Evolutionary conservation across 1,284 basidiomycete species (phyloP).

Genomic region (Ustilago lituana): DNA sequence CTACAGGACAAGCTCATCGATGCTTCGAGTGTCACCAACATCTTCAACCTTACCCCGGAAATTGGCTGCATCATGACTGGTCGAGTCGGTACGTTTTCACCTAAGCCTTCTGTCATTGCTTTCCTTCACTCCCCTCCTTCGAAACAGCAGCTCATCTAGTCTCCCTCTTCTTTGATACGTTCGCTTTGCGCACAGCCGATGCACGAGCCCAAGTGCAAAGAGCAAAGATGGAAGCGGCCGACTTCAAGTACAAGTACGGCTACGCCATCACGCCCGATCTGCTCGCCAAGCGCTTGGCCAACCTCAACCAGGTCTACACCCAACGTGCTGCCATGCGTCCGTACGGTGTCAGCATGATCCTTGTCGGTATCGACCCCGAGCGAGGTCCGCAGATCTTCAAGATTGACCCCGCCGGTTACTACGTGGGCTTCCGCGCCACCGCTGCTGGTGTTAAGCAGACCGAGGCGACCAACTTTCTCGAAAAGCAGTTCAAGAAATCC

Average conservation of each 20-base stretch:
- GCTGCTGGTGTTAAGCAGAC: constrained; percentile 97
- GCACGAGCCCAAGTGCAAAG: constrained; percentile 88
- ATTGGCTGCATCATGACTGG: constrained; percentile 99
- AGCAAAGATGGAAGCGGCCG: constrained; percentile 88
- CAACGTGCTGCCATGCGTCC: constrained; percentile 97
- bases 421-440: constrained; percentile 96
- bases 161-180: too few relatives aligned
- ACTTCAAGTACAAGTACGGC: constrained; percentile 93
- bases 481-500: constrained; percentile 98
- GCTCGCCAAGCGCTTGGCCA: constrained; percentile 90
- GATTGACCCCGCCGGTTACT: constrained; percentile 98
- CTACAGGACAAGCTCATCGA: constrained; percentile 99
- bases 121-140: not conserved
- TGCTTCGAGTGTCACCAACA: constrained; percentile 90
- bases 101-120: too few relatives aligned
- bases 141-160: too few relatives aligned
- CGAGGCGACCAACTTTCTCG: constrained; percentile 93
- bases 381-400: constrained; percentile 91
- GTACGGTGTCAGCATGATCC: constrained; percentile 93
- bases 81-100: constrained; percentile 81
- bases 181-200: constrained; percentile 75
- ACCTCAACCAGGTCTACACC: constrained; percentile 99
- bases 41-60: constrained; percentile 93
- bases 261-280: constrained; percentile 97
- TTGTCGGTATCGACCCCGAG: constrained; percentile 92